Base-by-base conservation (phyloP, 116 monocot species). In the Trichopus zeylanicus region DNA sequence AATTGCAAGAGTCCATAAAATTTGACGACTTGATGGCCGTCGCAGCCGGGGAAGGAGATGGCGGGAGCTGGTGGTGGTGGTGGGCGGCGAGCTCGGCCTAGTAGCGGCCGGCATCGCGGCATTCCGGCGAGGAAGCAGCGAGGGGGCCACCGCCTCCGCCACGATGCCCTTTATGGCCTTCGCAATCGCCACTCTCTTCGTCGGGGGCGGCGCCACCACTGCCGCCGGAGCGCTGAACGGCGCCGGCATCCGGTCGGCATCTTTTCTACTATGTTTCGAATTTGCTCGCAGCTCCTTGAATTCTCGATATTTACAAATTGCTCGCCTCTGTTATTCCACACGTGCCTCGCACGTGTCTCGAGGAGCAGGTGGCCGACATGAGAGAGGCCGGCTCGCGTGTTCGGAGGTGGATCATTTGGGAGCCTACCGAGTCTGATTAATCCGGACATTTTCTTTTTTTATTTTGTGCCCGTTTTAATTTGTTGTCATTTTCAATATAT, bases 91-190 rank as follows among this genome's bases (percentile, higher is more conserved):
- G 82, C 67, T 68, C 85, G 2, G 78, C 77, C 16, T 89, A 93
- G 66, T 81, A 33, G 69, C 71, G 46, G 73, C 65, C 21, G 93
- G 78, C 13, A 51, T 85, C 37, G 70, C 51, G 2, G 79, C 69
- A n/a, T 80, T 66, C 68, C 72, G 78, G 29, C 73, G 78, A 26
- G 93, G 88, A 0, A 66, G 58, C 75, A 26, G 53, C 3, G 75
- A 67, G 51, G 68, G 68, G 61, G 75, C 37, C n/a, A n/a, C n/a
- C n/a, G n/a, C n/a, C n/a, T n/a, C n/a, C n/a, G n/a, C n/a, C 27
- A 63, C 34, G 64, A 94, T 94, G 94, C 94, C 94, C 18, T 80
- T 94, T 67, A 86, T 78, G 68, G 94, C 94, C 60, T 94, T 94
- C 61, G 60, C 70, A 27, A 61, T 78, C 33, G 80, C 94, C 51